Base-by-base conservation (phyloP, 345 rosid species). In the Aquilaria malaccensis region DNA sequence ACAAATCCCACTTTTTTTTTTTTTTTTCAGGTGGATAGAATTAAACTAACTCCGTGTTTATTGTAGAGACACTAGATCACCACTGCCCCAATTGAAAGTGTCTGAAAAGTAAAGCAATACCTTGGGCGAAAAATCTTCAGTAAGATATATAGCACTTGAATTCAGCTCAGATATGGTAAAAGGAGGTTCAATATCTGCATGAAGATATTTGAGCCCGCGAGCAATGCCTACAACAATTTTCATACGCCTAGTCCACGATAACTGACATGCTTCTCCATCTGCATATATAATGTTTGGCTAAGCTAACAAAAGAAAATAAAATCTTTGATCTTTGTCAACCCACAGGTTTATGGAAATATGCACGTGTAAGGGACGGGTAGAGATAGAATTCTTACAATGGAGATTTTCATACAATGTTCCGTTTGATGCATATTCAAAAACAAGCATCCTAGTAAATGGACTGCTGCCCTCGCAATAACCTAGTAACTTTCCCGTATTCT, bases 61-160 rank as follows among this genome's bases (percentile, higher is more conserved):
- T 4, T 4, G 43, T 37, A 37, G 43, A 37, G 43, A 37, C 7
- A 9, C 2, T 37, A 9, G 43, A 37, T 5, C 7, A 37, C 5
- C 5, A 1, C 43, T 37, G 43, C 43, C 7, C 43, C 3, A 37
- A 37, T 7, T 37, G 43, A 37, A 37, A 3, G 43, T 37, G 43
- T 9, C 7, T 37, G 43, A 37, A 37, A 37, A 37, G 43, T 37
- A 37, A 3, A 22, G 60, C 57, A 3, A 31, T 81, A 86, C 99
- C 99, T 90, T 90, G 4, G 99, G 97, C 45, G 85, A 81, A 76
- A 94, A 94, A 69, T 90, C 99, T 58, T 94, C 99, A 6, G 97
- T 90, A 15, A 94, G 95, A 80, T 94, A 94, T 41, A 90, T 87
- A 48, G 99, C 82, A 64, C 78, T 87, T 31, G 99, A 94, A 72